Evolutionary conservation across 2,329 filamentous ascomycete species (phyloP).

Genomic region (Botrytis elliptica): DNA sequence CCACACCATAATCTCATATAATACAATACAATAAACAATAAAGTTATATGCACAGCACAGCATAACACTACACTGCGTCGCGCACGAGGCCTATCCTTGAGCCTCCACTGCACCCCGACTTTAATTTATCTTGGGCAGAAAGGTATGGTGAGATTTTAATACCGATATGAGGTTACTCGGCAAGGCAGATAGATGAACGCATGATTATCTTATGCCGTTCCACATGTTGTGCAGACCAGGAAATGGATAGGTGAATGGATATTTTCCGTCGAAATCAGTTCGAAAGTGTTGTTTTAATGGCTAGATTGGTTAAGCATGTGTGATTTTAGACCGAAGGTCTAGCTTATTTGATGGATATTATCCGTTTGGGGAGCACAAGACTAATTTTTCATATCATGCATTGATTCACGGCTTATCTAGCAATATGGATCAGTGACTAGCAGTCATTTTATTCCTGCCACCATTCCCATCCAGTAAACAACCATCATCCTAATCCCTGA

Average conservation of each 20-base stretch:
- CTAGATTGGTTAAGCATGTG: not conserved
- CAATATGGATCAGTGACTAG: not conserved
- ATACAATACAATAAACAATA: not conserved
- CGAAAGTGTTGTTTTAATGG: not conserved
- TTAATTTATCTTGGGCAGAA: not conserved
- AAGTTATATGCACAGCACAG: not conserved
- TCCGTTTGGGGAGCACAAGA: not conserved
- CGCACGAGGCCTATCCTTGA: not conserved
- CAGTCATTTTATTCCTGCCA: rapidly evolving
- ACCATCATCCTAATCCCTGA: not conserved
- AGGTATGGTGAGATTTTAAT: not conserved
- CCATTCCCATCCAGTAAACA: not conserved
- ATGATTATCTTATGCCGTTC: not conserved
- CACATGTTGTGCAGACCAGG: not conserved
- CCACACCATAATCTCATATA: not conserved
- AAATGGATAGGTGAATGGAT: not conserved
- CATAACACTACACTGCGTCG: not conserved
- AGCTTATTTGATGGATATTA: not conserved
- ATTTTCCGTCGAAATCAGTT: not conserved
- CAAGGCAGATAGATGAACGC: not conserved
- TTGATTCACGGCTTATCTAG: not conserved
- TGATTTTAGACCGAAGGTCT: not conserved
- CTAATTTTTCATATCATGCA: not conserved
- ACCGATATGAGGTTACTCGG: not conserved
- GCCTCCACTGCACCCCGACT: not conserved